phyloP scores from a whole-genome alignment of 495 filamentous ascomycete genomes.

The Penicillium herquei region DNA sequence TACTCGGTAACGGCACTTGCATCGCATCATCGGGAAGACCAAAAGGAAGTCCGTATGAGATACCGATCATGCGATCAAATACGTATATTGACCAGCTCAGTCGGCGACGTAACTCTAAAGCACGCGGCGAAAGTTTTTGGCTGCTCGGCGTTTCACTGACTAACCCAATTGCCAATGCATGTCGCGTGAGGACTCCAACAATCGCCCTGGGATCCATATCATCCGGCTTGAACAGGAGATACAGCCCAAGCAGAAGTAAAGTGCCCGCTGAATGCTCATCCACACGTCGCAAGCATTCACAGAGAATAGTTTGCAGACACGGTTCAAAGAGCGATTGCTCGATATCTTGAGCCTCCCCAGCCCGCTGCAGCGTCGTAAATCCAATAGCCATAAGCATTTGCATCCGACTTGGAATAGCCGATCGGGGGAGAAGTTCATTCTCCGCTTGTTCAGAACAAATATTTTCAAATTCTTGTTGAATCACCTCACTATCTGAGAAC shows the following conservation, averaged over 20 bases:
- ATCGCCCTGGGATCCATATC: slow-evolving; percentile 23
- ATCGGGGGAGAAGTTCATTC: slow-evolving; percentile 1
- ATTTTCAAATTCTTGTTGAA: slow-evolving; percentile 3
- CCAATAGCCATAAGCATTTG: slow-evolving; percentile 25
- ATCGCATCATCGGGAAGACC: slow-evolving; percentile 20
- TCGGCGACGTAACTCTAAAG: slow-evolving; percentile 21
- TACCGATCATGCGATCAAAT: slow-evolving; percentile 28
- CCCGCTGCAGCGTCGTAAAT: slow-evolving; percentile 22
- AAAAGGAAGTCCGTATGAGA: slow-evolving; percentile 23
- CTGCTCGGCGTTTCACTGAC: slow-evolving; percentile 2
- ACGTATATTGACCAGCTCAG: slow-evolving; percentile 31
- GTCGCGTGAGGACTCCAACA: slow-evolving; percentile 20
- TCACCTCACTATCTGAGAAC: slow-evolving; percentile 17
- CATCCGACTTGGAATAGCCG: slow-evolving; percentile 13
- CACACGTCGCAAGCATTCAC: slow-evolving; percentile 10
- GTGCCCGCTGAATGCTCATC: slow-evolving; percentile 20
- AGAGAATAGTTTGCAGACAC: slow-evolving; percentile 8
- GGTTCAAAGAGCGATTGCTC: slow-evolving; percentile 6
- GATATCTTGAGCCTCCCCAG: slow-evolving; percentile 13
- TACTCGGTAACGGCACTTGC: slow-evolving; percentile 24
- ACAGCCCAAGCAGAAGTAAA: slow-evolving; percentile 24
- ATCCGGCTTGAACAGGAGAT: slow-evolving; percentile 27
- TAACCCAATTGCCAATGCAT: slow-evolving; percentile 21
- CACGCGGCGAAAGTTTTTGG: slow-evolving; percentile 12
- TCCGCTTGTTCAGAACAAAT: background rate